Percentiles rank a stretch among this genome's conserved stretches.
Conservation (phyloP, 352 stramenopile genomes). For the Phytophthora quininea region DNA sequence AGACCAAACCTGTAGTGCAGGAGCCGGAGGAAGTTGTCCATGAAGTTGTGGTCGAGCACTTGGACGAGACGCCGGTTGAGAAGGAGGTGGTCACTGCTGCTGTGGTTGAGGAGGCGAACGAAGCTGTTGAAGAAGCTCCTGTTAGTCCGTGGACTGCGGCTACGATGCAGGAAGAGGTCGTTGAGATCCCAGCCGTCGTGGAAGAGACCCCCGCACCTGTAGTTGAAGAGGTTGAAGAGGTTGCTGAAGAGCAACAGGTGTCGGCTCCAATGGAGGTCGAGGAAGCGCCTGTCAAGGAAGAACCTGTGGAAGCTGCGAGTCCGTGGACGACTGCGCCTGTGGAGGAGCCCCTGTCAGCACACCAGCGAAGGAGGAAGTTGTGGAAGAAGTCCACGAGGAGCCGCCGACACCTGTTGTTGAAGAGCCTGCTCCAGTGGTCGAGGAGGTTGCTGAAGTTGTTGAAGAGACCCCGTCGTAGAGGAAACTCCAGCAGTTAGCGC, state of each 20-base stretch:
- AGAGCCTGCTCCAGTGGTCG: background rate
- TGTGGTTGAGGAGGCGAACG: constrained; percentile 17
- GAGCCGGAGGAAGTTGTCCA: constrained; percentile 16
- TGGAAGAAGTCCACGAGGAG: constrained; percentile 2
- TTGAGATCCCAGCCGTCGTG: background rate
- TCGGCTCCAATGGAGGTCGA: background rate
- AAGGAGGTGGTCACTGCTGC: constrained; percentile 16
- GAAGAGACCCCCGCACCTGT: background rate
- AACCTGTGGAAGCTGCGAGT: constrained; percentile 1
- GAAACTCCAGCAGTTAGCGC: constrained; percentile 14
- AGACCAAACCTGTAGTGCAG: constrained; percentile 11
- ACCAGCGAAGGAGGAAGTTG: constrained; percentile 18
- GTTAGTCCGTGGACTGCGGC: background rate
- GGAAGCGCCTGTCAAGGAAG: background rate
- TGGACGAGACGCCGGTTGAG: constrained; percentile 50
- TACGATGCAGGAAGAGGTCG: background rate
- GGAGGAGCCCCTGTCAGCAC: constrained; percentile 8
- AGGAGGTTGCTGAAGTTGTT: background rate
- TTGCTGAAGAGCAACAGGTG: background rate
- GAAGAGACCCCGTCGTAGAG: constrained; percentile 17
- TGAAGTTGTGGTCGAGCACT: constrained; percentile 22
- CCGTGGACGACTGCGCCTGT: constrained; percentile 16
- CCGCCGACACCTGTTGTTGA: background rate
- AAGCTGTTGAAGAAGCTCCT: constrained; percentile 7
- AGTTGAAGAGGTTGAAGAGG: background rate